Evolutionary conservation across 177 flowering plant species (phyloP), one percentile per base, ranked within the genome.

Genomic region (Vitis hybrid): DNA sequence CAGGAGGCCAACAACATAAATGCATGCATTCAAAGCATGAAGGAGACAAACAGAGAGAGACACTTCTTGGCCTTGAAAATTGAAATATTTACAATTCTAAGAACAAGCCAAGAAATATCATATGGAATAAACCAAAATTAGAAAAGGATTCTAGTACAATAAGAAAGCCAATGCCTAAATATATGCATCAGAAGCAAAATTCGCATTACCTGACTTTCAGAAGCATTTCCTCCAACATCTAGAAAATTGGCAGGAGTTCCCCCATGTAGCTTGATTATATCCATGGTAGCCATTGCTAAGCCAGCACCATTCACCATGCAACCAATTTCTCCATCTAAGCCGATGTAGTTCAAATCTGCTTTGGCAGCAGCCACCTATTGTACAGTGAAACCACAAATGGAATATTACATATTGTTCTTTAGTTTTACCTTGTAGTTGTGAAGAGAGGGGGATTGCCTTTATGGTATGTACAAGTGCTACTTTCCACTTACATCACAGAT

Each of bases 301-400:
- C 99, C 99, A 62, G 99, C 99, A 76, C 99, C 99, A 87, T 96
- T 96, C 61, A 96, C 99, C 99, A 96, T 96, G 84, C 99, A 96
- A 65, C 99, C 99, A 75, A 96, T 96, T 82, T 96, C 98, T 73
- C 99, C 99, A 84, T 96, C 98, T 67, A 96, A 82, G 61, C 99
- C 99, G 82, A 96, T 96, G 73, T 96, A 96, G 80, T 96, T 96
- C 78, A 96, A 72, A 81, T 96, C 99, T 60, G 97, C 99, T 82
- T 93, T 86, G 30, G 97, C 93, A 74, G 99, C 99, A 79, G 89
- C 86, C 70, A 96, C 98, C 99, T 96, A 83, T 52, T 51, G 66
- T 18, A 69, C 64, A 58, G 18, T 24, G 76, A 51, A 41, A 18
- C 41, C 63, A 3, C n/a, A n/a, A 54, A 63, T 15, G 35, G 48